Evolutionary conservation across 805 yeast genomes (phyloP), one percentile per base, ranked within the genome.

Genomic region (Suhomyces sp.): DNA sequence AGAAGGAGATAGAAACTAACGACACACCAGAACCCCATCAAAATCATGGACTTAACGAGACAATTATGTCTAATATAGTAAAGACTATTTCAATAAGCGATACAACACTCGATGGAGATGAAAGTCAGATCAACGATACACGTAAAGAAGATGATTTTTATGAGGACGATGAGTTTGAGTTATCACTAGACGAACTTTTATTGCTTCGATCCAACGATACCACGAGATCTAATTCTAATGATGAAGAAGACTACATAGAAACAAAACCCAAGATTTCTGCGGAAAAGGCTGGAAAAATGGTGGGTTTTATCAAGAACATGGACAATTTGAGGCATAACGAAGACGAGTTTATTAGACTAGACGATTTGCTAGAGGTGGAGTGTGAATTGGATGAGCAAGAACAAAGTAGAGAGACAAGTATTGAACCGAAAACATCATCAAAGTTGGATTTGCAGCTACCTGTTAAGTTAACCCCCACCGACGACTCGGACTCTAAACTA

Each of bases 311-410:
- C 15, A 52, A 52, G 12, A 62, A 67, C 33, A 48, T 67, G 29
- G 57, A 60, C 47, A 69, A 70, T 51, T 49, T 70, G 46, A 53
- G 73, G 24, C 74, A 70, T 47, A 70, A 70, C 50, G 73, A 68
- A 5, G 40, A 47, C 15, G 55, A 47, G 17, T 54, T 51, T 33
- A 49, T 51, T 27, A 49, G 47, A 17, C 33, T 54, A 17, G 55
- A 52, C 19, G 55, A 51, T 33, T 29, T 54, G 23, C 49, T 48
- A 41, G 57, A 54, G 38, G 6, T 46, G 40, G 55, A 52, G 19
- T 52, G 57, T 38, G 53, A 36, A 24, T 40, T 46, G 6, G 57
- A 54, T 5, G 33, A 40, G 3, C 24, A 23, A 31, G 36, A 19
- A 24, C 15, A 33, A n/a, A 22, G 44, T 19, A 26, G 4, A 48